Evolutionary conservation across 257 asterid species (phyloP).

Genomic region (Penstemon eatonii): DNA sequence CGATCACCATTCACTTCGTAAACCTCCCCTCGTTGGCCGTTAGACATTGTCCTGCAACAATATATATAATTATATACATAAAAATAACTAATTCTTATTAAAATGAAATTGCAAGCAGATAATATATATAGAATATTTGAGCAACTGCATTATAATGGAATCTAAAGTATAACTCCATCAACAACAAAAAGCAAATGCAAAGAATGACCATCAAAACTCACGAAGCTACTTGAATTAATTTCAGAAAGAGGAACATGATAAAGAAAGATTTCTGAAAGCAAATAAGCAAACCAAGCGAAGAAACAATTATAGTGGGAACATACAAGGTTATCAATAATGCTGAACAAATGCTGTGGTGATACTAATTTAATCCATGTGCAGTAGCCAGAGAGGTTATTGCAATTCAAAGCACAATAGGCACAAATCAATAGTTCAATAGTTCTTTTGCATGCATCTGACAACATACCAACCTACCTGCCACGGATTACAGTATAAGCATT

Average conservation of each 20-base stretch:
- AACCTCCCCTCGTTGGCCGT: conserved; percentile 92
- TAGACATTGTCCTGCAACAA: conserved; percentile 61
- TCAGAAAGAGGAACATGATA: no score
- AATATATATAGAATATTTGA: conserved; percentile 15
- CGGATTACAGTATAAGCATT: conserved; percentile 77
- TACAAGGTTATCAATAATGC: no score
- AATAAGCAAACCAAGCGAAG: not conserved
- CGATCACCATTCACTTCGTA: conserved; percentile 86
- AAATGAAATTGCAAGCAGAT: conserved; percentile 21
- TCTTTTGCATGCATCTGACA: conserved; percentile 43
- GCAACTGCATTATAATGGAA: conserved; percentile 24
- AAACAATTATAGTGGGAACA: no score
- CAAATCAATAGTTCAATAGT: conserved; percentile 22
- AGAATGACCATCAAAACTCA: not conserved
- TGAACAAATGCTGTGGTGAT: no score
- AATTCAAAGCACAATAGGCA: conserved; percentile 34
- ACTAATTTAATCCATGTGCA: conserved; percentile 16
- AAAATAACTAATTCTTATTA: conserved; percentile 23
- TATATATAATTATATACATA: conserved; percentile 12
- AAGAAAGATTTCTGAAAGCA: no score
- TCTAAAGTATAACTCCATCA: not conserved
- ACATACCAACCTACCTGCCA: conserved; percentile 93
- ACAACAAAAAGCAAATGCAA: conserved; percentile 17
- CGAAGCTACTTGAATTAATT: conserved; percentile 1
- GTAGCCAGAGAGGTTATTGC: conserved; percentile 22